Percentiles rank a stretch among this genome's conserved stretches.
Evolutionary conservation across 1,284 basidiomycete genomes (phyloP).

Genomic region (Cutaneotrichosporon dermatis): DNA sequence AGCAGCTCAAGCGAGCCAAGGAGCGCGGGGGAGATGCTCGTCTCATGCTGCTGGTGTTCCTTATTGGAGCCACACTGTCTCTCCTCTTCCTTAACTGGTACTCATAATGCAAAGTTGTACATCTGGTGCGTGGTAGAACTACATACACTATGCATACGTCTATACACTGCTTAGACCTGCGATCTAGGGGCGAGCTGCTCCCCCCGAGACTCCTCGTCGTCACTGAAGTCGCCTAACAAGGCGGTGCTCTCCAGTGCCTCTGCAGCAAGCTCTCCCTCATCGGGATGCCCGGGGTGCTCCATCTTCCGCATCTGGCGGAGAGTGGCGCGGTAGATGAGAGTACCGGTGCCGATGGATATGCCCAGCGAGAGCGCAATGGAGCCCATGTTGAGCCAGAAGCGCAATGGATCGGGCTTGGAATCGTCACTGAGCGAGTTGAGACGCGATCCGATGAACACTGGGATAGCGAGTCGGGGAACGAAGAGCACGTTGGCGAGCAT

Average conservation of each 20-base stretch:
- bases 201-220: constrained; percentile 15
- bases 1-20: constrained; percentile 54
- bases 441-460: constrained; percentile 48
- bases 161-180: neutral
- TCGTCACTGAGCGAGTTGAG: constrained; percentile 40
- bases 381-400: constrained; percentile 45
- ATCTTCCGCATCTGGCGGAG: constrained; percentile 45
- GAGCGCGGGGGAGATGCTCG: constrained; percentile 53
- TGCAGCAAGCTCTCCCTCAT: constrained; percentile 35
- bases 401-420: constrained; percentile 30
- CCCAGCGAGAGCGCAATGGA: constrained; percentile 33
- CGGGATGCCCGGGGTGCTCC: constrained; percentile 20
- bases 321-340: constrained; percentile 46
- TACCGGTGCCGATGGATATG: constrained; percentile 39
- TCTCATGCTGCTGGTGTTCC: constrained; percentile 53
- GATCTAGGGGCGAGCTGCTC: constrained; percentile 18
- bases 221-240: constrained; percentile 34
- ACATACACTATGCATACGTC: neutral
- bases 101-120: constrained; percentile 21
- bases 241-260: constrained; percentile 32
- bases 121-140: neutral
- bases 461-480: constrained; percentile 40
- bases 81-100: constrained; percentile 56
- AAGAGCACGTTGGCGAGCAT: constrained; percentile 42
- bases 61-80: constrained; percentile 53